Base-by-base conservation (phyloP, 306 rosid species). In the Trifolium repens region DNA sequence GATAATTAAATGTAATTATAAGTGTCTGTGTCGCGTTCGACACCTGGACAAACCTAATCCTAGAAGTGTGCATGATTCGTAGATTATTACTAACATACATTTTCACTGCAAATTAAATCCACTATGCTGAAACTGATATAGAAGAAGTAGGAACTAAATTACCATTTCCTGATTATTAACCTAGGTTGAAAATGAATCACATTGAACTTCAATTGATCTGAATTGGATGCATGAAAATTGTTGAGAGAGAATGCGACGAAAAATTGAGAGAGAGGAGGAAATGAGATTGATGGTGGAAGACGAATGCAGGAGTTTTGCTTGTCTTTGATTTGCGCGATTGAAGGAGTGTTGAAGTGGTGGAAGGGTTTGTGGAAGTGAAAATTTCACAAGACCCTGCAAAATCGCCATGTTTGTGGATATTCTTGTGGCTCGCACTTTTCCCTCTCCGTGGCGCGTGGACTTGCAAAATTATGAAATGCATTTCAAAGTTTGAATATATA, bases 331-430 rank as follows among this genome's bases (percentile, higher is more conserved):
- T 50, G 64, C 62, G 78, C 16, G 46, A 42, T 54, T 63, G 82
- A 72, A 49, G 67, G 73, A 42, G 61, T 58, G 78, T 9, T 46
- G 63, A 76, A 42, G 12, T 64, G 60, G 64, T 67, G 73, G 9
- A 35, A 37, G 62, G 66, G 77, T 9, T 63, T 54, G 86, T 71
- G 89, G 82, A 61, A 73, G 73, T 34, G 75, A 66, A 77, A 81
- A 70, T 76, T 63, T 67, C 77, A 46, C 37, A 77, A 77, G 40
- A 54, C 49, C 93, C 96, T 83, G 82, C 86, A 87, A 59, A 83
- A 75, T 87, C 88, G 92, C 91, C 96, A 88, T 80, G 57, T 58
- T 77, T 80, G 75, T 53, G 86, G 88, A 81, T 67, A 52, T 70
- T 82, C 88, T 79, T 84, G 90, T 86, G 90, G 87, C 53, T 73